Conservation (phyloP, 1,284 basidiomycete genomes). For the Rhizopogon hawkerae region DNA sequence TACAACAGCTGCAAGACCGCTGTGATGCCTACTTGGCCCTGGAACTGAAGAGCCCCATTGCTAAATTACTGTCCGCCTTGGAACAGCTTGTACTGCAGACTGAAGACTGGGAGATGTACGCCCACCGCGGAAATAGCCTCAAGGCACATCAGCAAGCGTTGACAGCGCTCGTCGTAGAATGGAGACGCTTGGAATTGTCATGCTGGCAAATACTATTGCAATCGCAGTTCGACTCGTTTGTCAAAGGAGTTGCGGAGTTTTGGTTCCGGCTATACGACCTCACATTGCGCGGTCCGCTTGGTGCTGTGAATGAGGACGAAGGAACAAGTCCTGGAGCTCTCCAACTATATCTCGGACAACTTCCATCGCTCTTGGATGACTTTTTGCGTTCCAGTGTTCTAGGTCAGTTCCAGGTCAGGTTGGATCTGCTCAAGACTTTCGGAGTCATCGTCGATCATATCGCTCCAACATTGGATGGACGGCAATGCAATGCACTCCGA, state of each 20-base stretch:
- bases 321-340: conserved; percentile 29
- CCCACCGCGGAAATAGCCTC: conserved; percentile 81
- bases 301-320: conserved; percentile 34
- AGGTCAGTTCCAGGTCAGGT: conserved; percentile 73
- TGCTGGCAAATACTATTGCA: conserved; percentile 84
- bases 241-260: conserved; percentile 66
- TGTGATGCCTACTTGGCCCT: conserved; percentile 66
- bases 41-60: conserved; percentile 66
- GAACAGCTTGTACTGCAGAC: conserved; percentile 85
- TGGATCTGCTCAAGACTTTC: conserved; percentile 70
- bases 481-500: conserved; percentile 28
- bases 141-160: conserved; percentile 60
- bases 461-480: conserved; percentile 14
- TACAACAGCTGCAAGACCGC: conserved; percentile 76
- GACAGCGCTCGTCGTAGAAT: conserved; percentile 74
- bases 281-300: conserved; percentile 57
- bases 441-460: conserved; percentile 36
- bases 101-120: conserved; percentile 96
- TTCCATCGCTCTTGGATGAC: conserved; percentile 76
- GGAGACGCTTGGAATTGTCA: conserved; percentile 84
- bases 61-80: conserved; percentile 75
- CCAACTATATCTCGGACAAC: conserved; percentile 51
- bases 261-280: conserved; percentile 92
- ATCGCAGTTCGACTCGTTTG: conserved; percentile 57
- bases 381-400: conserved; percentile 75